Base-by-base conservation (phyloP, 768 basidiomycete species). In the Rhodotorula paludigena region DNA sequence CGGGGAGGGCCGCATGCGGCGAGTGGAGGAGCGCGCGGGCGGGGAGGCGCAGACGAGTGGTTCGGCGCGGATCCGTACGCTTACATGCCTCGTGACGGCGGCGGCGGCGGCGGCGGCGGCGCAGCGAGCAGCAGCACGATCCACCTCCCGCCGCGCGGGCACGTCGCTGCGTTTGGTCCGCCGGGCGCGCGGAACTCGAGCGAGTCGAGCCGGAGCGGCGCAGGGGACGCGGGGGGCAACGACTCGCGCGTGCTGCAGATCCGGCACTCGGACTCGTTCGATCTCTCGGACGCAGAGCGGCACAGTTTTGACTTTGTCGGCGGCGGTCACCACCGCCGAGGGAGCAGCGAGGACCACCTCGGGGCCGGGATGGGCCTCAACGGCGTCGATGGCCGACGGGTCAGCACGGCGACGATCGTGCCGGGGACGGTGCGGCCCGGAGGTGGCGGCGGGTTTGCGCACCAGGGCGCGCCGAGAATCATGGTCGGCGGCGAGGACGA, bases 241-340 rank as follows among this genome's bases (percentile, higher is more conserved):
- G 48, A 52, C 32, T 20, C 33, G 45, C 30, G 9, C 30, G 57
- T 64, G 30, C 51, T 72, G 42, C 57, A 66, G 63, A 64, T 74
- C 35, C 66, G 74, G 51, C 64, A 73, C 25, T 73, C 71, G 52
- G 65, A 66, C 63, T 59, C 66, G 56, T 70, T 66, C 30, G 72
- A 73, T 33, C 33, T 45, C 10, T 14, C 12, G 5, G 49, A 32
- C 20, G 18, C 1, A 2, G 47, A 61, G 33, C 48, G 65, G 23
- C 20, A 23, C 9, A 32, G 30, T 23, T 42, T 32, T 28, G 52
- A 52, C 48, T 14, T 28, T 14, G 59, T 18, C 23, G 20, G 14
- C 49, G 49, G 49, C 30, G 5, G 20, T 11, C n/a, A n/a, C n/a
- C n/a, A n/a, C n/a, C n/a, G n/a, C n/a, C n/a, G n/a, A n/a, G n/a